phyloP scores from a whole-genome alignment of 441 rosid species.

The Gossypium lobatum region DNA sequence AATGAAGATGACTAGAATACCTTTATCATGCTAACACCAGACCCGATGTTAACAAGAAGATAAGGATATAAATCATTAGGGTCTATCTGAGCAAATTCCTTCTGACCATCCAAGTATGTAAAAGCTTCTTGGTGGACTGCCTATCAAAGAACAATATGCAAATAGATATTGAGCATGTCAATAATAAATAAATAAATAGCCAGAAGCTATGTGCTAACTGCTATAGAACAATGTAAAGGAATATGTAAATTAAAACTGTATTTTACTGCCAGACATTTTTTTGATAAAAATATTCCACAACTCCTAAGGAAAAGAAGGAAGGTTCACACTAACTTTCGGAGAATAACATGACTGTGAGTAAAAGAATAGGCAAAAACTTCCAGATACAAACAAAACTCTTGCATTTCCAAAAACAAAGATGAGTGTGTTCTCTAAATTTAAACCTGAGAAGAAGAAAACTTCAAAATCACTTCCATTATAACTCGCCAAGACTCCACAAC shows the following conservation, averaged over 20 bases:
- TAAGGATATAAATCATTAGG: slow-evolving; percentile 73
- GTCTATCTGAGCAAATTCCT: slow-evolving; percentile 66
- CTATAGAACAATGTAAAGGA: neutral
- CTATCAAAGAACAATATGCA: slow-evolving; percentile 33
- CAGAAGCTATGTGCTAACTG: neutral
- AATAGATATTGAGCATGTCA: neutral
- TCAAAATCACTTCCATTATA: neutral
- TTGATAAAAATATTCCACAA: neutral
- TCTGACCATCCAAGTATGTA: slow-evolving; percentile 61
- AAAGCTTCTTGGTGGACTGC: slow-evolving; percentile 78
- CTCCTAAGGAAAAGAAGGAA: neutral
- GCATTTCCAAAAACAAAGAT: neutral
- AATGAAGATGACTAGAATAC: slow-evolving; percentile 26
- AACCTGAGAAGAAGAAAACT: neutral
- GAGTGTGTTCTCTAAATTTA: neutral
- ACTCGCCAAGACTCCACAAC: neutral
- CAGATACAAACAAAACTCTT: neutral
- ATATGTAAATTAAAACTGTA: neutral
- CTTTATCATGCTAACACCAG: slow-evolving; percentile 96
- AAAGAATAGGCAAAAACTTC: neutral
- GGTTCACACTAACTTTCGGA: neutral
- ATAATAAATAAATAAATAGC: too few species aligned
- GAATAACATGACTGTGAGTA: neutral
- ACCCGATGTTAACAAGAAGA: slow-evolving; percentile 84
- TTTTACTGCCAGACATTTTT: neutral